Base-by-base conservation (phyloP, 2,329 filamentous ascomycete species). In the Fusarium sp. region DNA sequence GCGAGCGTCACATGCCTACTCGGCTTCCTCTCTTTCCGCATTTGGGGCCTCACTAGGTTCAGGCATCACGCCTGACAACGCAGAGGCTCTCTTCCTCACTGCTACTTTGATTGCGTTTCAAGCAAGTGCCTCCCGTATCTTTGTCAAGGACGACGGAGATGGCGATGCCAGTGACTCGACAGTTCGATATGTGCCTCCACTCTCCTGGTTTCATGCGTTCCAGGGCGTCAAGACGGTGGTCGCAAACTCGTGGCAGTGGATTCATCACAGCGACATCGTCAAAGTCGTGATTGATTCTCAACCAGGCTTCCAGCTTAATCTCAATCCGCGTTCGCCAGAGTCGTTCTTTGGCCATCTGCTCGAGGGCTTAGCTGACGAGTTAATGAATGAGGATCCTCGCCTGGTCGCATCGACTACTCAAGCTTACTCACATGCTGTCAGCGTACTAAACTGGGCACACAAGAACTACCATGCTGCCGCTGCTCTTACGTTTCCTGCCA, bases 221-320 rank as follows among this genome's bases (percentile, higher is more conserved):
- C 86, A 88, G 66, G 86, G 86, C 10, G 84, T 89, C 62, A 89
- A 88, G 70, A 83, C 86, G 2, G 80, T 89, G 31, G 86, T 88
- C 1, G 83, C 86, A 17, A 81, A 82, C 3, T 87, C 85, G 13
- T 89, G 86, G 86, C 83, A 82, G 53, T 88, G 83, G 81, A 79
- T 89, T 42, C 79, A 85, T 3, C 79, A 80, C 55, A 88, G 84
- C 63, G 76, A 78, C 2, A 79, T 83, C 13, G 84, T 87, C 35
- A 80, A 84, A 23, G 81, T 82, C 7, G 86, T 89, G 46, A 88
- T 89, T 58, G 84, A 88, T 65, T 83, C 84, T 1, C 86, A 88
- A 67, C 86, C 84, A 2, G 82, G 83, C 6, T 78, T 88, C n/a
- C 80, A 85, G 58, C 78, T 88, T 6, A 82, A 88, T 60, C 78